These are phyloP conservation scores for Nyssa sinensis DNA, from an alignment of 148 eudicot genomes.

Conservation along the genomic window DNA sequence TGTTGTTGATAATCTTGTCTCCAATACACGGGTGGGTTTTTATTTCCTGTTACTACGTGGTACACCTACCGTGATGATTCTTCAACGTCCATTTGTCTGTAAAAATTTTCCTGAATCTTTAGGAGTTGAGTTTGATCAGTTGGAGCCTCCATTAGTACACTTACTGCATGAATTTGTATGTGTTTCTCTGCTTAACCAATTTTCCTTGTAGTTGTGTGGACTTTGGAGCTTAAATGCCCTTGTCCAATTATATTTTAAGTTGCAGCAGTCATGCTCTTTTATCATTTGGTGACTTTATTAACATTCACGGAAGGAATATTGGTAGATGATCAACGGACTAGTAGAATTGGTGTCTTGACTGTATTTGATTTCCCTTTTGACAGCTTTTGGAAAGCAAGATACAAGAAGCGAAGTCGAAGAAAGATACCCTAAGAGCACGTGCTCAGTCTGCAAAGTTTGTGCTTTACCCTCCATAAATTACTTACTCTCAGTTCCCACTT, in stretches of 20 bases:
- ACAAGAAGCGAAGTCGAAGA: constrained; percentile 82
- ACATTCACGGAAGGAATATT: not conserved
- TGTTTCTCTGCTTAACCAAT: not conserved
- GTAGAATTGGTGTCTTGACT: constrained; percentile 8
- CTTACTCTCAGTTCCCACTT: not conserved
- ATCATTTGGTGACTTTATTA: constrained; percentile 1
- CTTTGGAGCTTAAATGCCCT: not conserved
- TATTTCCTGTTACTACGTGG: constrained; percentile 9
- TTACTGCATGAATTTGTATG: not conserved
- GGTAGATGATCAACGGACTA: constrained; percentile 3
- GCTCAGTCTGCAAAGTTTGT: constrained; percentile 93
- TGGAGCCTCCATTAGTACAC: not conserved
- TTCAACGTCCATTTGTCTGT: not conserved
- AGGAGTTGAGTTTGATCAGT: not conserved
- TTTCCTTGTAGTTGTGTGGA: not conserved
- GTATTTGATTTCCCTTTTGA: constrained; percentile 12
- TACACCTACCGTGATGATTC: not conserved
- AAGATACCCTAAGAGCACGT: constrained; percentile 86
- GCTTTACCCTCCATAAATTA: constrained; percentile 11
- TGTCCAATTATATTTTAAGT: not conserved
- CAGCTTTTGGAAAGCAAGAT: constrained; percentile 97
- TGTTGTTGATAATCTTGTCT: constrained; percentile 86
- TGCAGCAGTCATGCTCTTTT: not conserved
- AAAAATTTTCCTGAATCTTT: not conserved
- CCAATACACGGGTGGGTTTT: constrained; percentile 83